Evolutionary conservation across 768 basidiomycete species (phyloP).

Genomic region (Dictyophora rubrovolvata): DNA sequence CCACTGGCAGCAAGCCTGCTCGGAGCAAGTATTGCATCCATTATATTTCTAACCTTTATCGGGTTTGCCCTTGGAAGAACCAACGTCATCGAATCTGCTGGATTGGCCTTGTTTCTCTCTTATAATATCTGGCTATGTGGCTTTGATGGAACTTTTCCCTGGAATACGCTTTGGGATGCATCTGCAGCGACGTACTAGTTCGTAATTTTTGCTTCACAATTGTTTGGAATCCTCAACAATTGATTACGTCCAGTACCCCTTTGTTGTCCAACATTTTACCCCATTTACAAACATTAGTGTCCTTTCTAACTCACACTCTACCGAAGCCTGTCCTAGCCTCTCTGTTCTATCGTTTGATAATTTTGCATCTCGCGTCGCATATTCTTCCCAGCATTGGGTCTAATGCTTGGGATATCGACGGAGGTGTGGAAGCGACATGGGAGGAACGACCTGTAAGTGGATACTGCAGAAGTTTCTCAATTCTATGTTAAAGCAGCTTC

Average conservation of each 20-base stretch:
- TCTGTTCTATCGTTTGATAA: slow-evolving; percentile 67
- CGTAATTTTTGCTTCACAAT: slow-evolving; percentile 20
- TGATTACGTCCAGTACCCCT: slow-evolving; percentile 42
- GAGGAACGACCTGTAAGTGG: slow-evolving; percentile 58
- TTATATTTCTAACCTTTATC: slow-evolving; percentile 84
- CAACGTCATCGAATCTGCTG: slow-evolving; percentile 86
- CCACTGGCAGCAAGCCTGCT: slow-evolving; percentile 84
- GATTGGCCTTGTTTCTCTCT: slow-evolving; percentile 79
- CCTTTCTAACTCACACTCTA: slow-evolving; percentile 76
- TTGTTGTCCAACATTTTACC: slow-evolving; percentile 71
- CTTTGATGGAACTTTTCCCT: slow-evolving; percentile 62
- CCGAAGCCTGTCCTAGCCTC: slow-evolving; percentile 78
- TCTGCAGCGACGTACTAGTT: slow-evolving; percentile 62
- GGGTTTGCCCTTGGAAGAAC: slow-evolving; percentile 83
- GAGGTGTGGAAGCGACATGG: slow-evolving; percentile 54
- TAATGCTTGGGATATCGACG: slow-evolving; percentile 67
- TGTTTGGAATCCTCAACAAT: not conserved
- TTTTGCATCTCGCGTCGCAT: slow-evolving; percentile 71
- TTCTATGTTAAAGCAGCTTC: not conserved
- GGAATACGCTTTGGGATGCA: slow-evolving; percentile 26
- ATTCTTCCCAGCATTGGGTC: slow-evolving; percentile 79
- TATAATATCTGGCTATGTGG: slow-evolving; percentile 89
- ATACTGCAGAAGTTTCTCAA: not conserved
- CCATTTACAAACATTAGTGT: slow-evolving; percentile 67
- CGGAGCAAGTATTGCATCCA: slow-evolving; percentile 78